Percentiles rank a stretch among this genome's conserved stretches.
Evolutionary conservation across 371 early-diverging fungal species (phyloP).

Genomic region (Fennellomyces sp.): DNA sequence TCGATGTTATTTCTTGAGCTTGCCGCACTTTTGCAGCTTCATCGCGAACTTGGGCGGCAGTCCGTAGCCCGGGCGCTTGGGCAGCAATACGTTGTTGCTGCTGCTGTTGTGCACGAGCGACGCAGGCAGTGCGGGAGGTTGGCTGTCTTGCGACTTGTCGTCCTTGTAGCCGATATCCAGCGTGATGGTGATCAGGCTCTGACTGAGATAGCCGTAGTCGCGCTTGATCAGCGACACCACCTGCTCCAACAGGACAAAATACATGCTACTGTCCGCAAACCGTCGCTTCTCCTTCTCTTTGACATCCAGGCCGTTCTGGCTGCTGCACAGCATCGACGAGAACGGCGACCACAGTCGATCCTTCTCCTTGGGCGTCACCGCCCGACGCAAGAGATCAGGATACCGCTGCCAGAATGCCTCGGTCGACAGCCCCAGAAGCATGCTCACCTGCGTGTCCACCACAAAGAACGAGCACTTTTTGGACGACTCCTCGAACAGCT

Average conservation of each 20-base stretch:
- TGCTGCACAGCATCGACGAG: slow-evolving; percentile 60
- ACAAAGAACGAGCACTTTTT: slow-evolving; percentile 55
- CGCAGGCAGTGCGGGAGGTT: not conserved
- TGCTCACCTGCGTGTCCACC: slow-evolving; percentile 68
- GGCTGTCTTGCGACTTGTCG: slow-evolving; percentile 6
- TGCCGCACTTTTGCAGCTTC: slow-evolving; percentile 44
- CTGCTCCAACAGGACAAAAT: slow-evolving; percentile 70
- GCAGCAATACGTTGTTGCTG: not conserved
- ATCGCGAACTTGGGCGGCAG: slow-evolving; percentile 58
- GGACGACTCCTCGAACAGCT: slow-evolving; percentile 37
- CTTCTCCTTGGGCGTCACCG: slow-evolving; percentile 59
- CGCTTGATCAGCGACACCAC: slow-evolving; percentile 60
- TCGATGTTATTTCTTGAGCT: slow-evolving; percentile 12
- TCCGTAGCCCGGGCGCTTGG: slow-evolving; percentile 31
- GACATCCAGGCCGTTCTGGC: slow-evolving; percentile 1
- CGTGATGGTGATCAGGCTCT: slow-evolving; percentile 70
- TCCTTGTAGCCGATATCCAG: slow-evolving; percentile 64
- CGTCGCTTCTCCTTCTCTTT: slow-evolving; percentile 38
- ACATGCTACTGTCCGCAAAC: slow-evolving; percentile 59
- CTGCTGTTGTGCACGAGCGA: not conserved
- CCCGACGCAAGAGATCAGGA: slow-evolving; percentile 57
- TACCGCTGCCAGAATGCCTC: slow-evolving; percentile 58
- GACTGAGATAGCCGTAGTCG: slow-evolving; percentile 66
- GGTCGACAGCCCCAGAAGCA: slow-evolving; percentile 55
- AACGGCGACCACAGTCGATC: slow-evolving; percentile 76